Conservation (phyloP, 441 rosid species). For the Viola pubescens region DNA sequence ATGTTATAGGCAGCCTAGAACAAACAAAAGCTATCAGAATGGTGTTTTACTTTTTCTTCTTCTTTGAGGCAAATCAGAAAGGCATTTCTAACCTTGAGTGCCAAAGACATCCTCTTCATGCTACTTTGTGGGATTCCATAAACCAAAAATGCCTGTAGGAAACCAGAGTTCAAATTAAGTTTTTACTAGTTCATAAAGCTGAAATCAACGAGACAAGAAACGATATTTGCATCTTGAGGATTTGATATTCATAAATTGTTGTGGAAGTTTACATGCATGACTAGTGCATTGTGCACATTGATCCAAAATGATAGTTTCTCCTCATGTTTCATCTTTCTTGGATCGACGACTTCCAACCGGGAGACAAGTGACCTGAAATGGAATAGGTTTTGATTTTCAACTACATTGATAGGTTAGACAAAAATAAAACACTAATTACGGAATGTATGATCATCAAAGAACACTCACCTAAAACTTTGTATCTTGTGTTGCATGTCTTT, state of each 20-base stretch:
- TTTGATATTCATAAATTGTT: background rate
- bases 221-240: background rate
- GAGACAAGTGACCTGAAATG: constrained; percentile 63
- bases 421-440: too few species aligned
- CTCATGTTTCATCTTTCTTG: constrained; percentile 53
- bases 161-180: constrained; percentile 8
- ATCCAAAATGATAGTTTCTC: constrained; percentile 94
- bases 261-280: constrained; percentile 69
- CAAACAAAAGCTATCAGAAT: constrained; percentile 7
- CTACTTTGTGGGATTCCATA: constrained; percentile 65
- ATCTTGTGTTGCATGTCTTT: constrained; percentile 42
- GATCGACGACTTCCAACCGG: constrained; percentile 57
- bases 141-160: constrained; percentile 58
- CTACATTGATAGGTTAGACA: background rate
- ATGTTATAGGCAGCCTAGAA: constrained; percentile 66
- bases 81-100: constrained; percentile 50
- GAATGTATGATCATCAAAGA: too few species aligned
- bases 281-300: constrained; percentile 81
- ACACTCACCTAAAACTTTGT: constrained; percentile 49
- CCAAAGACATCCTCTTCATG: constrained; percentile 48
- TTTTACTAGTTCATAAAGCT: too few species aligned
- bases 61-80: constrained; percentile 1
- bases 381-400: background rate
- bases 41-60: background rate
- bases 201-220: too few species aligned